phyloP scores from a whole-genome alignment of 306 rosid genomes.

The Cicer cuneatum region DNA sequence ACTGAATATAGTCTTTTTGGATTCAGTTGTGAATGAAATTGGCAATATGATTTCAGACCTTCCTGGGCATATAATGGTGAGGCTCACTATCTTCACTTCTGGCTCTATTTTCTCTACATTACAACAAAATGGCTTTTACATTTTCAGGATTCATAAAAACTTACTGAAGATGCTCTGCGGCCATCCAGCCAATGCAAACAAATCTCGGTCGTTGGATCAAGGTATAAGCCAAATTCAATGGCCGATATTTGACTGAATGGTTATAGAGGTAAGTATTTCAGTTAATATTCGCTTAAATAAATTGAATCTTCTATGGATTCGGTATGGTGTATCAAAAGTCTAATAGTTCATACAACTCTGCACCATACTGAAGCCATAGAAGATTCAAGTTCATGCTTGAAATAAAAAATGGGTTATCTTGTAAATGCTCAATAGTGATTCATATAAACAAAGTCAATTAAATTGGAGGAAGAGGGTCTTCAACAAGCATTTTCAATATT shows the following conservation, averaged over 20 bases:
- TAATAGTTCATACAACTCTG: too few relatives aligned
- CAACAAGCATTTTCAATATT: not conserved
- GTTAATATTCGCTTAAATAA: not conserved
- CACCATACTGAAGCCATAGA: too few relatives aligned
- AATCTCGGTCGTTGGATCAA: not conserved
- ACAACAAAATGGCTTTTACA: slow-evolving; percentile 40
- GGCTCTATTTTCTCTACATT: slow-evolving; percentile 75
- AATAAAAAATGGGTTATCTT: too few relatives aligned
- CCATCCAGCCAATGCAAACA: not conserved
- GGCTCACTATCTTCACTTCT: slow-evolving; percentile 78
- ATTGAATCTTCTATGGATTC: too few relatives aligned
- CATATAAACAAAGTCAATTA: not conserved
- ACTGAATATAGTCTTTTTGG: slow-evolving; percentile 70
- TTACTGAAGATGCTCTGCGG: not conserved
- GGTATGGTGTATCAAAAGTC: too few relatives aligned
- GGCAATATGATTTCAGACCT: slow-evolving; percentile 66
- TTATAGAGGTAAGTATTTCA: not conserved
- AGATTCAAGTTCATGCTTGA: too few relatives aligned
- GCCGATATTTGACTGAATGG: not conserved
- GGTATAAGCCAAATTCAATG: not conserved
- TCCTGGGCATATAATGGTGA: slow-evolving; percentile 67
- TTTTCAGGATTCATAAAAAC: not conserved
- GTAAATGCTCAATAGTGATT: too few relatives aligned
- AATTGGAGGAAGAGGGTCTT: slow-evolving; percentile 18
- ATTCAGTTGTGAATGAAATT: slow-evolving; percentile 59